Percentiles rank a stretch among this genome's conserved stretches.
These are phyloP conservation scores for Talaromyces atroroseus DNA, from an alignment of 2,329 filamentous ascomycete species.

Conservation along the genomic window DNA sequence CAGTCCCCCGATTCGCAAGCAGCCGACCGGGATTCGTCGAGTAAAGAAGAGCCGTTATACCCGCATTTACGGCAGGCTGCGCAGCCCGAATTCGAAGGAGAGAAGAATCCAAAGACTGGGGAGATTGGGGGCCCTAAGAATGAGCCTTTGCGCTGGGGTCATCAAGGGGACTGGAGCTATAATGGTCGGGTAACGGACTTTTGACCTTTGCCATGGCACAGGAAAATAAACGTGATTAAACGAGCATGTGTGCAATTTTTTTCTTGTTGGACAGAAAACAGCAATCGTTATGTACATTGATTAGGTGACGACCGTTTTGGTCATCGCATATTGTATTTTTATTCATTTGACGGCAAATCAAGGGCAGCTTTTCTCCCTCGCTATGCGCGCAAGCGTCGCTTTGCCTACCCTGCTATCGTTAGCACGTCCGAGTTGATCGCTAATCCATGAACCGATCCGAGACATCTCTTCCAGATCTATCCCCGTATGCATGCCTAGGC, in stretches of 20 bases:
- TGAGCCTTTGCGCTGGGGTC: conserved; percentile 85
- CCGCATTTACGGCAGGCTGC: conserved; percentile 70
- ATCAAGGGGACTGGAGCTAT: conserved; percentile 76
- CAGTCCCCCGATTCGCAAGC: conserved; percentile 41
- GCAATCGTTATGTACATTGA: conserved; percentile 8
- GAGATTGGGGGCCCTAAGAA: conserved; percentile 97
- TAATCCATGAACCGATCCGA: conserved; percentile 54
- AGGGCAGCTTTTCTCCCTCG: conserved; percentile 14
- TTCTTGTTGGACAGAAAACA: background rate
- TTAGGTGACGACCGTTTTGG: background rate
- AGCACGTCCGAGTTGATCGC: conserved; percentile 45
- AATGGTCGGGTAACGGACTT: conserved; percentile 96
- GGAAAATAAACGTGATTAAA: background rate
- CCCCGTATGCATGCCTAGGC: conserved; percentile 56
- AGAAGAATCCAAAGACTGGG: conserved; percentile 86
- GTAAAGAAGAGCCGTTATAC: conserved; percentile 51
- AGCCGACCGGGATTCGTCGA: conserved; percentile 31
- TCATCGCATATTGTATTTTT: background rate
- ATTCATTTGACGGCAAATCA: background rate
- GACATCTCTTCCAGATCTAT: conserved; percentile 52
- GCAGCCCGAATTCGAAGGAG: conserved; percentile 86
- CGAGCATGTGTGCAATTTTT: background rate
- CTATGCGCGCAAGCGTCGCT: conserved; percentile 41
- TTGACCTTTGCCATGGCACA: conserved; percentile 25
- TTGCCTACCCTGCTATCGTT: conserved; percentile 53